These are phyloP conservation scores for Raddia distichophylla DNA, from an alignment of 176 grass and related monocot genomes.

Conservation along the genomic window DNA sequence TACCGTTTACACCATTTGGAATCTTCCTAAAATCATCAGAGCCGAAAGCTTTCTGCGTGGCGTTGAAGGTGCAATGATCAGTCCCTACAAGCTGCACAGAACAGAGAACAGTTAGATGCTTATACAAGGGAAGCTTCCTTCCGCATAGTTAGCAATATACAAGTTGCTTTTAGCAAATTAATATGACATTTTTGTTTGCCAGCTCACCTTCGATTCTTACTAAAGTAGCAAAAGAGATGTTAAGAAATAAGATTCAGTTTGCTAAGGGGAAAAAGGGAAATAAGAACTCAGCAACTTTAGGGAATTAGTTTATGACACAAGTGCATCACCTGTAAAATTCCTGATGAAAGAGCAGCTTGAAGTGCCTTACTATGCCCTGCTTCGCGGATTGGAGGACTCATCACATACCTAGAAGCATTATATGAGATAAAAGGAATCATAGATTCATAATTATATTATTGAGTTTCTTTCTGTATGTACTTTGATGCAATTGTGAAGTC, in stretches of 20 bases:
- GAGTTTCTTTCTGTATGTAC: slow-evolving; percentile 43
- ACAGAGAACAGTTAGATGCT: slow-evolving; percentile 27
- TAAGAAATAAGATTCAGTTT: not conserved
- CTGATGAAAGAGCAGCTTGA: slow-evolving; percentile 86
- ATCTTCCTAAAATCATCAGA: slow-evolving; percentile 91
- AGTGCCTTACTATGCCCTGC: slow-evolving; percentile 82
- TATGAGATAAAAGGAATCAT: slow-evolving; percentile 40
- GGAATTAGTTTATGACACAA: not conserved
- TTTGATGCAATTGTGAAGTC: slow-evolving; percentile 85
- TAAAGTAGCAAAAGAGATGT: not conserved
- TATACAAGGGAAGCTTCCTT: slow-evolving; percentile 5
- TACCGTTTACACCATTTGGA: slow-evolving; percentile 95
- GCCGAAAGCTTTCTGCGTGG: slow-evolving; percentile 94
- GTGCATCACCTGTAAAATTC: slow-evolving; percentile 74
- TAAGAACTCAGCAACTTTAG: not conserved
- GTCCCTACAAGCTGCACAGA: slow-evolving; percentile 91
- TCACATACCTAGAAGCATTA: slow-evolving; percentile 77
- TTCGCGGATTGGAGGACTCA: slow-evolving; percentile 95
- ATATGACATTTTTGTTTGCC: not conserved
- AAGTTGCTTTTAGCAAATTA: not conserved
- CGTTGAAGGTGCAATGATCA: slow-evolving; percentile 95
- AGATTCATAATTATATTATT: slow-evolving; percentile 20
- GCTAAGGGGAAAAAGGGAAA: too few relatives aligned
- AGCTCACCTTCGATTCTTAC: not conserved
- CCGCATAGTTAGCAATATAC: not conserved